Evolutionary conservation across 2,329 filamentous ascomycete species (phyloP).

Genomic region (Colletotrichum scovillei): DNA sequence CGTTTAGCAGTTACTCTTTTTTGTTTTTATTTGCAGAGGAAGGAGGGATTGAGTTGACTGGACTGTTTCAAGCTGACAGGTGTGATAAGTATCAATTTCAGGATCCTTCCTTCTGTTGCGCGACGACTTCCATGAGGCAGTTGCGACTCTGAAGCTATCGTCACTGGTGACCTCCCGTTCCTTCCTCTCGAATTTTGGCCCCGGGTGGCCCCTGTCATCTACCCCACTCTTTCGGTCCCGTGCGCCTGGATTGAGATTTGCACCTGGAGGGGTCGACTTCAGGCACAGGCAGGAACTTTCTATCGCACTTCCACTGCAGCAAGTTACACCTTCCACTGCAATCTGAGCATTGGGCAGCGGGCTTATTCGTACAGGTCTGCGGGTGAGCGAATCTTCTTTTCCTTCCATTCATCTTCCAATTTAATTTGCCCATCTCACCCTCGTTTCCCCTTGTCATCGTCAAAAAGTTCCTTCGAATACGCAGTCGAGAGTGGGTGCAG

Average conservation of each 20-base stretch:
- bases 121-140: not conserved
- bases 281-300: too few relatives aligned
- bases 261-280: not conserved
- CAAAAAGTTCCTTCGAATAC: not conserved
- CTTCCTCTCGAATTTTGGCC: not conserved
- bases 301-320: too few relatives aligned
- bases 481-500: not conserved
- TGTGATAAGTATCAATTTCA: not conserved
- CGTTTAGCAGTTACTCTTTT: not conserved
- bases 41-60: not conserved
- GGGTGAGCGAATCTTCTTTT: not conserved
- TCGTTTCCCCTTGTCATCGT: not conserved
- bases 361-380: not conserved
- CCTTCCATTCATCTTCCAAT: not conserved
- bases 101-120: not conserved
- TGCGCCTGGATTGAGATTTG: constrained; percentile 11
- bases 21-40: not conserved
- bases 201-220: not conserved
- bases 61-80: constrained; percentile 4
- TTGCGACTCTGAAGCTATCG: not conserved
- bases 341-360: too few relatives aligned
- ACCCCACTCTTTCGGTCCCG: constrained; percentile 16
- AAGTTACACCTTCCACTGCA: too few relatives aligned
- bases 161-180: not conserved
- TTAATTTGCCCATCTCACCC: not conserved